Percentiles rank a stretch among this genome's conserved stretches.
Conservation (phyloP, 208 protist species). For the Lotmaria passim region DNA sequence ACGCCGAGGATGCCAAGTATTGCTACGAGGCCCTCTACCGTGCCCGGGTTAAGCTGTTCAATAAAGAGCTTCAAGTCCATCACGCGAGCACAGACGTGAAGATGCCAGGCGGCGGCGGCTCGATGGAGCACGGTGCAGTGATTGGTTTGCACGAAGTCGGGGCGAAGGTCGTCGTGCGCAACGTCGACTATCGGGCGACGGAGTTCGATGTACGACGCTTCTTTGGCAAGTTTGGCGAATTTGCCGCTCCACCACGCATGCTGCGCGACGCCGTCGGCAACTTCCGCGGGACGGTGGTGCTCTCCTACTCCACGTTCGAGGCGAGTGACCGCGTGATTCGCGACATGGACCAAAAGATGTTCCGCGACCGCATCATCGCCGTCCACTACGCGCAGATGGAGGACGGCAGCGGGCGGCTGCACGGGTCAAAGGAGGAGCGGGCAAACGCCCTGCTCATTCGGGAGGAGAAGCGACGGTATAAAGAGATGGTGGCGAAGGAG, state of each 20-base stretch:
- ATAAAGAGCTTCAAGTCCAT: constrained; percentile 64
- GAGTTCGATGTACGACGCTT: constrained; percentile 83
- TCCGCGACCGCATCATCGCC: constrained; percentile 66
- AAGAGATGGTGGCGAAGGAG: constrained; percentile 59
- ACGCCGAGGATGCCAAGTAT: constrained; percentile 88
- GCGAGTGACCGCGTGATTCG: constrained; percentile 71
- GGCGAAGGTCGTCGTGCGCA: constrained; percentile 82
- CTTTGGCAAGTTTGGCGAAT: constrained; percentile 81
- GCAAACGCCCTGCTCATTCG: constrained; percentile 75
- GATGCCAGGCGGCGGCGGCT: constrained; percentile 28
- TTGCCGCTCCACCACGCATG: constrained; percentile 88
- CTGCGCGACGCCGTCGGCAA: constrained; percentile 74
- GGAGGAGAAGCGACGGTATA: constrained; percentile 72
- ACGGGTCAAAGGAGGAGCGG: constrained; percentile 78
- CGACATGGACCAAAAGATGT: constrained; percentile 74
- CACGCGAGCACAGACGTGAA: constrained; percentile 72
- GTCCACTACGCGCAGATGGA: constrained; percentile 84
- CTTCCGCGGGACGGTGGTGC: constrained; percentile 73
- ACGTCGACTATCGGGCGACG: constrained; percentile 66
- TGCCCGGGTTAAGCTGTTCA: constrained; percentile 70
- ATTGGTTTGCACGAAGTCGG: constrained; percentile 82
- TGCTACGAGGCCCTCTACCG: constrained; percentile 80
- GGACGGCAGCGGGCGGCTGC: constrained; percentile 81
- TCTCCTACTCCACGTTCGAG: constrained; percentile 83
- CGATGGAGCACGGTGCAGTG: constrained; percentile 24